Evolutionary conservation across 2,329 filamentous ascomycete genomes (phyloP).

Genomic region (Epichloe elymi): DNA sequence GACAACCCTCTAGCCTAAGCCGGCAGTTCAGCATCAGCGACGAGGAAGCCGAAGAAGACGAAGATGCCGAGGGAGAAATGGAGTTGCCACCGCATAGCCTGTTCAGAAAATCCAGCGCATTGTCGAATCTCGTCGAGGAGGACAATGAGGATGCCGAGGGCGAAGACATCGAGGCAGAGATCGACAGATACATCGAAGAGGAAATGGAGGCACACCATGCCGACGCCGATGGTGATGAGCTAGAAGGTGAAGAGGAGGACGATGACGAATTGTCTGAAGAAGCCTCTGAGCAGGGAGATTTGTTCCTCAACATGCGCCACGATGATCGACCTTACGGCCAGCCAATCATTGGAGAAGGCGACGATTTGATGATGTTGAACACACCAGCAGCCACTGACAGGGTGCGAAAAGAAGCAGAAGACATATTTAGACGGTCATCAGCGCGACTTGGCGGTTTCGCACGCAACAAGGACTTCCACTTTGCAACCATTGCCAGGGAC

Average conservation of each 20-base stretch:
- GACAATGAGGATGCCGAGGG: slow-evolving; percentile 15
- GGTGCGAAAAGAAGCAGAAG: slow-evolving; percentile 41
- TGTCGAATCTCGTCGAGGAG: slow-evolving; percentile 7
- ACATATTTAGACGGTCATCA: slow-evolving; percentile 39
- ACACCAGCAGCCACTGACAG: slow-evolving; percentile 41
- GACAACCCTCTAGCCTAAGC: slow-evolving; percentile 40
- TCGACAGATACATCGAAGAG: slow-evolving; percentile 22
- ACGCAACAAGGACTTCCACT: slow-evolving; percentile 46
- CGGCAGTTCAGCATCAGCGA: slow-evolving; percentile 22
- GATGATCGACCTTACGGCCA: slow-evolving; percentile 26
- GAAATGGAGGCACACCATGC: slow-evolving; percentile 25
- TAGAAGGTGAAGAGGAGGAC: slow-evolving; percentile 25
- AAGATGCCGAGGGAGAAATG: slow-evolving; percentile 22
- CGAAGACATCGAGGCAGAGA: slow-evolving; percentile 22
- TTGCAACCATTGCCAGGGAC: slow-evolving; percentile 59
- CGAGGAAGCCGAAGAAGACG: slow-evolving; percentile 19
- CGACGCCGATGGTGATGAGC: slow-evolving; percentile 23
- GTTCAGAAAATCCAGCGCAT: slow-evolving; percentile 16
- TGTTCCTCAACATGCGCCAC: slow-evolving; percentile 37
- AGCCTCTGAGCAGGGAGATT: slow-evolving; percentile 29
- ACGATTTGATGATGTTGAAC: slow-evolving; percentile 41
- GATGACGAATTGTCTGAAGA: slow-evolving; percentile 27
- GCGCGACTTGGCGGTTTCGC: slow-evolving; percentile 27
- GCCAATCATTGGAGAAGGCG: slow-evolving; percentile 29
- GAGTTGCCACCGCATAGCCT: slow-evolving; percentile 21